Base-by-base conservation (phyloP, 768 basidiomycete species). In the Vararia minispora region DNA sequence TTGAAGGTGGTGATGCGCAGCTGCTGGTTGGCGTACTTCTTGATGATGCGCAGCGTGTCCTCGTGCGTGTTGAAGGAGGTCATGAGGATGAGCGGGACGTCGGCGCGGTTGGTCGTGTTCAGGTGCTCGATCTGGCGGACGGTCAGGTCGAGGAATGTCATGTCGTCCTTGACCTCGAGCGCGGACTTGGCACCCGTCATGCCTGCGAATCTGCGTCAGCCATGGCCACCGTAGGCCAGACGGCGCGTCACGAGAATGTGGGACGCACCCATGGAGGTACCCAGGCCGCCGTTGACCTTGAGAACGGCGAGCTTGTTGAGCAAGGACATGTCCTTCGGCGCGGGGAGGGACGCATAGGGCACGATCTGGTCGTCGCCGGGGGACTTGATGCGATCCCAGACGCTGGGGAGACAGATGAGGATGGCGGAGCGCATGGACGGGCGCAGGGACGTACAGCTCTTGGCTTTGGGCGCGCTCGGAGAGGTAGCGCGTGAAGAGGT, bases 401-500 rank as follows among this genome's bases (percentile, higher is more conserved):
- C 45, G 14, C 58, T 59, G 44, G 22, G 11, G 22, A 59, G 60
- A 28, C 18, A 20, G 27, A 30, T 27, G 14, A 28, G 24, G 23
- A 14, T 26, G 4, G 10, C 28, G n/a, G 29, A 20, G 37, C n/a
- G 14, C 28, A 28, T 14, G 37, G 28, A 20, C 4, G 24, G 24
- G 27, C 32, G 32, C 32, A 16, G 16, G 22, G 24, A 46, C 55
- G 33, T 51, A 94, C 90, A 95, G 76, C 60, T 88, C 82, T 50
- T 77, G 71, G 53, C 74, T 77, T 65, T 83, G 80, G 27, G 90
- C 89, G 47, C 82, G 80, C 60, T 95, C 88, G 16, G 76, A 63
- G 48, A 95, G 80, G 64, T 90, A 95, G 49, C 91, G 84, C 56
- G 86, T 92, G 71, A 94, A 92, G 52, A 97, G 84, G 52, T 80